A percentile compares a stretch with the other conserved stretches of the same genome.
Conservation (phyloP, 2,329 filamentous ascomycete species). For the Aspergillus piperis region DNA sequence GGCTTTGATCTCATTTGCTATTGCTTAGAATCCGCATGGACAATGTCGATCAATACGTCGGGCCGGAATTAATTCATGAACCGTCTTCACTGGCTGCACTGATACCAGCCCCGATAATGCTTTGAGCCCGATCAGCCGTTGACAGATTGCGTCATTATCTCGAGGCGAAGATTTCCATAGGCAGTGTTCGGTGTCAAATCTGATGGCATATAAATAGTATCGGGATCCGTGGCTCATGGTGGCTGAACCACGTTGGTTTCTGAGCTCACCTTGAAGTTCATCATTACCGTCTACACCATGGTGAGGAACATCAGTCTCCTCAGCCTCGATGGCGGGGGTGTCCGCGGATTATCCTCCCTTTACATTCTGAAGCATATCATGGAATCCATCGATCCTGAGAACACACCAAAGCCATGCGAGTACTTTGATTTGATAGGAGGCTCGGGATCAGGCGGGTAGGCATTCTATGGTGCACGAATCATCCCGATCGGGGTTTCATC, state of each 20-base stretch:
- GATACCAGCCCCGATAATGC: slow-evolving; percentile 9
- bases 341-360: slow-evolving; percentile 43
- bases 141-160: slow-evolving; percentile 1
- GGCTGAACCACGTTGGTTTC: neutral
- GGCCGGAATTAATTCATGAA: neutral
- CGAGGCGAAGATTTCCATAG: neutral
- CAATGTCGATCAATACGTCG: slow-evolving; percentile 6
- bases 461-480: neutral
- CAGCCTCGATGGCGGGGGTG: slow-evolving; percentile 43
- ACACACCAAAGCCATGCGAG: slow-evolving; percentile 37
- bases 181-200: neutral
- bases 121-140: slow-evolving; percentile 1
- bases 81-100: slow-evolving; percentile 3
- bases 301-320: slow-evolving; percentile 24
- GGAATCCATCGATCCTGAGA: slow-evolving; percentile 30
- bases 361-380: slow-evolving; percentile 41
- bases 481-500: neutral
- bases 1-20: neutral
- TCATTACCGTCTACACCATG: slow-evolving; percentile 8
- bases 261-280: neutral
- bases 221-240: neutral
- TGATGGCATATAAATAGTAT: neutral
- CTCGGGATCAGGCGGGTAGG: slow-evolving; percentile 41
- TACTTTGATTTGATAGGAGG: slow-evolving; percentile 47
- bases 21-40: slow-evolving; percentile 1